Evolutionary conservation across 768 basidiomycete genomes (phyloP).

Genomic region (Mycena galericulata): DNA sequence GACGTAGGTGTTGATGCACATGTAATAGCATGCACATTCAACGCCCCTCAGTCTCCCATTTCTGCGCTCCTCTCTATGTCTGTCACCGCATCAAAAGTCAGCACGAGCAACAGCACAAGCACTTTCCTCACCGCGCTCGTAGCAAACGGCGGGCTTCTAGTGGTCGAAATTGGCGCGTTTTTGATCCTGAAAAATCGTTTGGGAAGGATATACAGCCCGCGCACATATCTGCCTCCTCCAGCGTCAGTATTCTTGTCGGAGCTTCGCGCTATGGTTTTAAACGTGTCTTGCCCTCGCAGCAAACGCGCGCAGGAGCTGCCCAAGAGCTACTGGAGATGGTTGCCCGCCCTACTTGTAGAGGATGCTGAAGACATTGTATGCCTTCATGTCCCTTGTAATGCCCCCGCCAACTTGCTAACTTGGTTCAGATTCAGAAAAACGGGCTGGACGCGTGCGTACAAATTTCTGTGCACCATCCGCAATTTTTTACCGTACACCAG

Average conservation of each 20-base stretch:
- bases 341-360: conserved; percentile 56
- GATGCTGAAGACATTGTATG: conserved; percentile 61
- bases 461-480: conserved; percentile 34
- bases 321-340: conserved; percentile 61
- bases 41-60: too few relatives aligned
- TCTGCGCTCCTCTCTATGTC: conserved; percentile 13
- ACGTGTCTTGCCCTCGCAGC: conserved; percentile 37
- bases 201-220: conserved; percentile 70
- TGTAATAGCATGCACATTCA: not conserved
- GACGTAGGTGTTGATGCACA: not conserved
- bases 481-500: conserved; percentile 36
- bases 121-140: conserved; percentile 73
- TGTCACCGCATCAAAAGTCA: conserved; percentile 37
- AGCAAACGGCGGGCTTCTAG: conserved; percentile 62
- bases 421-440: conserved; percentile 64
- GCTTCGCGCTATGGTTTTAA: not conserved
- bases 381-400: not conserved
- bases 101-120: conserved; percentile 50
- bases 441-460: conserved; percentile 73
- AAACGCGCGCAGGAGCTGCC: conserved; percentile 61
- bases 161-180: conserved; percentile 66
- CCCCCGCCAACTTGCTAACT: not conserved
- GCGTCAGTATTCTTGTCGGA: conserved; percentile 50
- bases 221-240: conserved; percentile 71
- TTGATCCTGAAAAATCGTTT: conserved; percentile 66